Evolutionary conservation across 805 yeast species (phyloP).

Genomic region (Nakazawaea molendinolei): DNA sequence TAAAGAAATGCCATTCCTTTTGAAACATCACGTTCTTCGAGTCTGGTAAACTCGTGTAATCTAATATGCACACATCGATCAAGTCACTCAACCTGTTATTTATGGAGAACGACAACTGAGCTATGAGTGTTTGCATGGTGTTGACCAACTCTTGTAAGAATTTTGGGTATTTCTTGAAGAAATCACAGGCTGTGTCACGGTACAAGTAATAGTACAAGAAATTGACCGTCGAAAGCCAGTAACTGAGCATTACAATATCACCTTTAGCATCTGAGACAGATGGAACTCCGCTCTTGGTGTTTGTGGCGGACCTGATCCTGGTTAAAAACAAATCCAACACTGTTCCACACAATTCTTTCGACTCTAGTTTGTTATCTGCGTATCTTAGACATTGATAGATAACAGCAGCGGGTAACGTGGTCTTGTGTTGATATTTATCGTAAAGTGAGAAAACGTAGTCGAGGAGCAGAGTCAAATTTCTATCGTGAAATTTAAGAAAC

Average conservation of each 20-base stretch:
- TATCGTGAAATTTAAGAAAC: conserved; percentile 54
- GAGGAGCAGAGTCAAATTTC: conserved; percentile 41
- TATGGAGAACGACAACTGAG: conserved; percentile 61
- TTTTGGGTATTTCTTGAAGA: conserved; percentile 48
- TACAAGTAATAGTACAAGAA: conserved; percentile 71
- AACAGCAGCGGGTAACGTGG: conserved; percentile 61
- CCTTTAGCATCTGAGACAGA: conserved; percentile 36
- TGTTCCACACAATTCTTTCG: conserved; percentile 48
- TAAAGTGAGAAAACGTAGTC: conserved; percentile 42
- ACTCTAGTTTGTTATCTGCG: conserved; percentile 51
- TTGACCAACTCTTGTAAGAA: conserved; percentile 53
- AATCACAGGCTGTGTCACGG: conserved; percentile 48
- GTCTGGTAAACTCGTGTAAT: conserved; percentile 80
- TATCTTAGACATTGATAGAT: conserved; percentile 66
- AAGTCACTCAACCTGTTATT: conserved; percentile 51
- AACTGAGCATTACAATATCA: conserved; percentile 67
- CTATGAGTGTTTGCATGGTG: conserved; percentile 51
- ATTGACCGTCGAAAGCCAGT: conserved; percentile 82
- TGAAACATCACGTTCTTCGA: conserved; percentile 70
- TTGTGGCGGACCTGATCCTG: conserved; percentile 52
- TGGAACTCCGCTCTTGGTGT: conserved; percentile 54
- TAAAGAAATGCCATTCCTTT: conserved; percentile 53
- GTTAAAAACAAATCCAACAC: conserved; percentile 55
- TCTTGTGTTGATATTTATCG: conserved; percentile 37
- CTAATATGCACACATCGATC: conserved; percentile 61